Evolutionary conservation across 2,329 filamentous ascomycete genomes (phyloP).

Genomic region (Phaeoacremonium minimum): DNA sequence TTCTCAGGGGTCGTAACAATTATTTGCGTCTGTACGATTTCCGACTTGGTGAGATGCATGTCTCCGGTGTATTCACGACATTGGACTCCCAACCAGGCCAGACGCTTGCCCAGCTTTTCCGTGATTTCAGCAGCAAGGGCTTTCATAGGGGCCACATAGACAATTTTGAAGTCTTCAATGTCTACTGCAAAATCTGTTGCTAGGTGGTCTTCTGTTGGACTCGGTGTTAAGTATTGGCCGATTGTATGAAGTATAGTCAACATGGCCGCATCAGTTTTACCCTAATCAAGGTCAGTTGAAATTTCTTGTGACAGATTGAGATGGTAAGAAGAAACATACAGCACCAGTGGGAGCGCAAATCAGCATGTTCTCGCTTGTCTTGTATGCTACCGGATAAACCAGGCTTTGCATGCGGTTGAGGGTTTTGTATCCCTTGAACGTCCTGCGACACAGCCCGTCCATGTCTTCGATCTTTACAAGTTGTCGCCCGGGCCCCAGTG

Average conservation of each 20-base stretch:
- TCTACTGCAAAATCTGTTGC: conserved; percentile 79
- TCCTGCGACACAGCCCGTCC: conserved; percentile 85
- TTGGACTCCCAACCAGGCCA: conserved; percentile 89
- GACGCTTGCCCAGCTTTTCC: conserved; percentile 83
- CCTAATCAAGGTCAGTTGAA: conserved; percentile 32
- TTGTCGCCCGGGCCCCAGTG: conserved; percentile 66
- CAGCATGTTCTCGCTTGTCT: conserved; percentile 96
- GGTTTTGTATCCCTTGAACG: conserved; percentile 89
- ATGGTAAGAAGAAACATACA: conserved; percentile 32
- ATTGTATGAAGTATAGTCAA: conserved; percentile 89
- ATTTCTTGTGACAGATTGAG: not conserved
- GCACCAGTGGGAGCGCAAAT: conserved; percentile 97
- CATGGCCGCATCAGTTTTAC: conserved; percentile 99
- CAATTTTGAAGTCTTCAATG: conserved; percentile 90
- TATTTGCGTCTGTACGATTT: conserved; percentile 94
- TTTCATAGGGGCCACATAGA: conserved; percentile 99
- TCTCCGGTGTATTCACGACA: conserved; percentile 95
- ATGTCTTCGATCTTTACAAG: conserved; percentile 76
- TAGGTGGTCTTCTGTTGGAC: conserved; percentile 68
- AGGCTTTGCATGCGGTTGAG: conserved; percentile 98
- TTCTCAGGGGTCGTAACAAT: conserved; percentile 99
- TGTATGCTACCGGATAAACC: conserved; percentile 92
- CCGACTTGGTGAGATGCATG: conserved; percentile 96
- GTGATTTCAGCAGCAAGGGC: conserved; percentile 95
- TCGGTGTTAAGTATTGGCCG: conserved; percentile 77